Evolutionary conservation across 2,329 filamentous ascomycete genomes (phyloP), one percentile per base, ranked within the genome.

Genomic region (Westerdykella aurantiaca): DNA sequence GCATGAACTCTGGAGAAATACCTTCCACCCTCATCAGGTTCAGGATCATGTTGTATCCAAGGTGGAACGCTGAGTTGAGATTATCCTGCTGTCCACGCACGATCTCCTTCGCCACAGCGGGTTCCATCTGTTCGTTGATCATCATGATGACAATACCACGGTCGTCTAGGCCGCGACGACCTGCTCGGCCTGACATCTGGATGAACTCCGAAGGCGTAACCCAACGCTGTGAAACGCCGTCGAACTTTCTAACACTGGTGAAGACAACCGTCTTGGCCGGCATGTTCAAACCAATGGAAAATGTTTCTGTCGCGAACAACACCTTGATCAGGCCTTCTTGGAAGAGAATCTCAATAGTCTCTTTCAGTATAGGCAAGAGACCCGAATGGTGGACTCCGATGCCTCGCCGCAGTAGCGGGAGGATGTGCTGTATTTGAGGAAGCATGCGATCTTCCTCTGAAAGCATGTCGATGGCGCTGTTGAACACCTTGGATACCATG

Each of bases 91-190:
- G 86, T 54, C 93, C 93, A 42, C 93, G 88, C 11, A 98, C 93
- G 56, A 98, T 96, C 51, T 87, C 84, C 69, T 95, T 95, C 34
- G 93, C 91, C n/a, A 85, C 83, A 2, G 88, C 82, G 1, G 93
- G 93, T 60, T 98, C 93, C 73, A 98, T 91, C 71, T 93, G 88
- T 67, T 94, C 87, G 61, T 94, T 86, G 49, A 98, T 86, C 91
- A 98, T 97, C 88, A 98, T 97, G 66, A 98, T 97, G 55, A 98
- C 93, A 56, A 97, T 94, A 78, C 93, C 93, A 53, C 93, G 86
- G 50, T 96, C 90, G 72, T 98, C 93, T 43, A 98, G 85, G 70
- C 93, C 93, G 81, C 93, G 84, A 78, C 93, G 87, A 63, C 93
- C 93, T 47, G 93, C 93, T 69, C 93, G 87, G 49, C 93, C 93